Base-by-base conservation (phyloP, 345 rosid species). In the Nephelium lappaceum region DNA sequence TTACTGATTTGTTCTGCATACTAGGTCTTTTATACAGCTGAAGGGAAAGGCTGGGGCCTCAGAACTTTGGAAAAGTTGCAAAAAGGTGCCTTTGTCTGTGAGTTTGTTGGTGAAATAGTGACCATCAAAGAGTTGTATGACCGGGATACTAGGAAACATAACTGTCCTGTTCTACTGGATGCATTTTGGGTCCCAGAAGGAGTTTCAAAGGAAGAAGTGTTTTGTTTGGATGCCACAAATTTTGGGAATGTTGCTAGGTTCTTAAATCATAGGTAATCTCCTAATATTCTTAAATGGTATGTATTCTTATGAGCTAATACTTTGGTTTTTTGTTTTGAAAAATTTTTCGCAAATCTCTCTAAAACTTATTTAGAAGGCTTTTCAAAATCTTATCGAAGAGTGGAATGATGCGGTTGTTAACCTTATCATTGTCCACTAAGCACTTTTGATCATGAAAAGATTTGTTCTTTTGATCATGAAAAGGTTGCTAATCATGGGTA, bases 1-100 rank as follows among this genome's bases (percentile, higher is more conserved):
- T 74, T 24, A 39, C 77, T 69, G 12, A 27, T 80, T 47, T 71
- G 8, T 58, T 62, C 60, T 64, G 18, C 69, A 71, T 70, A 6
- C 66, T 83, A 95, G 97, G 95, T 95, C 65, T 95, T 92, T 83
- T 76, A 78, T 76, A 91, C 93, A 8, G 67, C 83, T 67, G 87
- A 87, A 74, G 91, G 93, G 60, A 95, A 85, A 84, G 98, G 99
- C 1, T 93, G 99, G 99, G 99, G 98, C 42, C 84, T 95, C 31
- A 85, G 96, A 84, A 81, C 95, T 74, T 84, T 87, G 21, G 84
- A 88, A 67, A 87, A 84, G 77, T 85, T 95, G 71, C 93, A 86
- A 2, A 90, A 93, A 85, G 99, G 98, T 66, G 81, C 96, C 41
- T 95, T 95, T 72, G 86, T 93, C 31, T 92, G 99, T 80, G 99